phyloP scores from a whole-genome alignment of 257 asterid species.

The Ballota nigra region DNA sequence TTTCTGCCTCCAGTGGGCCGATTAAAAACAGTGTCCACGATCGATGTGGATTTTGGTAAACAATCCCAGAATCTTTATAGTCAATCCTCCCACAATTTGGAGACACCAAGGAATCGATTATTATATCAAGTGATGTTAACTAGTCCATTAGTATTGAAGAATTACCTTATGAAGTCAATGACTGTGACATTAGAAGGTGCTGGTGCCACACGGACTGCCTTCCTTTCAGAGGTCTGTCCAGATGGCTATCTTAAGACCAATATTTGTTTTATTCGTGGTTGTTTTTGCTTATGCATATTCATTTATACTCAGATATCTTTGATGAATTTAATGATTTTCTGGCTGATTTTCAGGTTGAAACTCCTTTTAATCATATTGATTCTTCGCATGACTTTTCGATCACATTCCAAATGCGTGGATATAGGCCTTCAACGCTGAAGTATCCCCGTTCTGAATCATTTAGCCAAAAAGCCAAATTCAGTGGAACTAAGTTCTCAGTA shows the following conservation, averaged over 20 bases:
- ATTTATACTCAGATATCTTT: conserved; percentile 3
- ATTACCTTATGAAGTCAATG: conserved; percentile 74
- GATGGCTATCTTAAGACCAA: conserved; percentile 18
- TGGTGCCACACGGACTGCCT: conserved; percentile 58
- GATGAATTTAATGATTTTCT: conserved; percentile 21
- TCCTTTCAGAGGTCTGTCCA: conserved; percentile 70
- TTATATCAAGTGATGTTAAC: conserved; percentile 67
- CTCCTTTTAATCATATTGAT: conserved; percentile 82
- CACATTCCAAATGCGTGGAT: conserved; percentile 60
- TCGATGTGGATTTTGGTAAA: conserved; percentile 34
- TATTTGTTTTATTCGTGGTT: not conserved
- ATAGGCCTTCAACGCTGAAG: conserved; percentile 65
- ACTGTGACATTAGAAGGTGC: conserved; percentile 73
- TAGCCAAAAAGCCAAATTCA: conserved; percentile 68
- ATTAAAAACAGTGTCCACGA: conserved; percentile 36
- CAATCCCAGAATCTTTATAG: conserved; percentile 31
- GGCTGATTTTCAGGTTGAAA: conserved; percentile 76
- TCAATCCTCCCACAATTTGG: conserved; percentile 38
- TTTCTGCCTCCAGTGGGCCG: conserved; percentile 58
- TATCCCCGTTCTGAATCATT: conserved; percentile 92
- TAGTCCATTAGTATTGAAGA: conserved; percentile 78
- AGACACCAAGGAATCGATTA: conserved; percentile 50
- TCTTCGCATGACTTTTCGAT: conserved; percentile 82
- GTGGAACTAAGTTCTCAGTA: conserved; percentile 78
- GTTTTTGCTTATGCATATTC: conserved; percentile 4